Evolutionary conservation across 1,139 yeast genomes (phyloP), one percentile per base, ranked within the genome.

Genomic region (Candida freyschussii): DNA sequence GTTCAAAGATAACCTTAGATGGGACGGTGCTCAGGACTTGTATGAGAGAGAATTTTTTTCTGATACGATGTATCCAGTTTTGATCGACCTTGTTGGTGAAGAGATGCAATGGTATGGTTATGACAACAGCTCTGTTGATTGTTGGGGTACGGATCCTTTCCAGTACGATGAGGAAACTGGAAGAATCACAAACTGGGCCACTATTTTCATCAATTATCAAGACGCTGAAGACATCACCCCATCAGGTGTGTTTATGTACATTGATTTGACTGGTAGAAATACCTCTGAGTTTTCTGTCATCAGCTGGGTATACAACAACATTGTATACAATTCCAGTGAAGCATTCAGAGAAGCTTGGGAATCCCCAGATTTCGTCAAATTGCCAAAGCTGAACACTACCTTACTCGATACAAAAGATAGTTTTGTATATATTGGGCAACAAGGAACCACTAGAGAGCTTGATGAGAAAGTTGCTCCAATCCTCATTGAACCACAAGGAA

Each of bases 61-160:
- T 18, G 27, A 11, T 24, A 33, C 21, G 25, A 39, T 40, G 16
- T 24, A 28, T 9, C 43, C 40, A 4, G 36, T 32, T 7, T 27
- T 45, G 17, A 23, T 24, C 5, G 35, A 34, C 9, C 32, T 46
- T 13, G 33, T 44, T 24, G 40, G 34, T 22, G 50, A 36, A 24
- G 43, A 16, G 27, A 41, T 33, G 27, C 44, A 32, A 21, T 41
- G 36, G 7, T 44, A 30, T 13, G 45, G 45, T 18, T 12, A 26
- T 16, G 44, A 43, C 16, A 37, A 41, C 36, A 31, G 44, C 13
- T 31, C 45, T 12, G 23, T 47, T 11, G 46, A 44, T 3, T 37
- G 41, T 24, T 50, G 53, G 53, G 43, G 41, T 35, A 47, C 52
- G 7, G 52, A 48, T 29, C 54, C 54, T n/a, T 25, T 46, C 15